phyloP scores from a whole-genome alignment of 331 rosid species.

The Quercus tomentella region DNA sequence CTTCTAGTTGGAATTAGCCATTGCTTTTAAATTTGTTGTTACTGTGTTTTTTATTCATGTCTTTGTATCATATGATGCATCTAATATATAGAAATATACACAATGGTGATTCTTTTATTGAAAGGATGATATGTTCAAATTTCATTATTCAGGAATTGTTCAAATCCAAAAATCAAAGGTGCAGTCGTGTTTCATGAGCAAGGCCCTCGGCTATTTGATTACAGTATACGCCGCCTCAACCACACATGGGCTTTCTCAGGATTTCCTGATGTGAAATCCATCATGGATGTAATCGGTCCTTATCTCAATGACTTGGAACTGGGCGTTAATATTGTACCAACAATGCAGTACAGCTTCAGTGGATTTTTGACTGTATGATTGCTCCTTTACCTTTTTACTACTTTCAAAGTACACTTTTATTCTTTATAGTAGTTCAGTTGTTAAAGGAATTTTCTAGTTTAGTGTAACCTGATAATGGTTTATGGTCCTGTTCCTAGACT shows the following conservation, averaged over 20 bases:
- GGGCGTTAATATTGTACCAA: constrained; percentile 22
- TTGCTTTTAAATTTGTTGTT: background rate
- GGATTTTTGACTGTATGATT: constrained; percentile 85
- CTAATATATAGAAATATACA: no score
- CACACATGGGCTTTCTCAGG: constrained; percentile 99
- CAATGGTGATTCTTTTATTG: no score
- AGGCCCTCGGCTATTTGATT: constrained; percentile 81
- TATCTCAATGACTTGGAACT: constrained; percentile 66
- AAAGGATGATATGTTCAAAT: background rate
- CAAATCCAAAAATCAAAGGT: constrained; percentile 82
- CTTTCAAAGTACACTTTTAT: background rate
- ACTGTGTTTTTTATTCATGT: background rate
- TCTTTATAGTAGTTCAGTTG: background rate
- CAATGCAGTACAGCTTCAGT: constrained; percentile 89
- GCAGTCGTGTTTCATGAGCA: constrained; percentile 86
- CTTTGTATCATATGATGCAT: background rate
- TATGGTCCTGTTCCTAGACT: background rate
- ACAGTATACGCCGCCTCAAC: constrained; percentile 85
- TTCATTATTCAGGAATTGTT: constrained; percentile 66
- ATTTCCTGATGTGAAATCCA: constrained; percentile 85
- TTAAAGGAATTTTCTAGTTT: background rate
- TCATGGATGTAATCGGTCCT: constrained; percentile 37
- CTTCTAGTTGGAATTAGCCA: background rate
- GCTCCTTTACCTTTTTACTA: constrained; percentile 23
- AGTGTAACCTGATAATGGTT: background rate